A percentile compares a stretch with the other conserved stretches of the same genome.
Conservation (phyloP, 169 alveolate species). For the Plasmodium vivax region DNA sequence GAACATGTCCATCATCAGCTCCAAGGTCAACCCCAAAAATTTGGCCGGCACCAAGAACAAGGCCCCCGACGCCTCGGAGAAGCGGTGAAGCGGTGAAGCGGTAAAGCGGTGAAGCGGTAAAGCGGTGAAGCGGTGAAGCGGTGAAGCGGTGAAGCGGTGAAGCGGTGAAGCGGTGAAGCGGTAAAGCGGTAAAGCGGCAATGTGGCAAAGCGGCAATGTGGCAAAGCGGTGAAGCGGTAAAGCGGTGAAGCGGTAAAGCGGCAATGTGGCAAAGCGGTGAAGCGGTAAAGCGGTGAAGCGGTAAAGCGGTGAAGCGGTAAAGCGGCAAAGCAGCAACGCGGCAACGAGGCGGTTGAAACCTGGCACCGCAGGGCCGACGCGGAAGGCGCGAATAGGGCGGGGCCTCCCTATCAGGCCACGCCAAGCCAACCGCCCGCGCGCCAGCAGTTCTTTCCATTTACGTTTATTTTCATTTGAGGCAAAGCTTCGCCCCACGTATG, state of each 20-base stretch:
- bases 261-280: too few species aligned
- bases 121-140: too few species aligned
- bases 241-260: not conserved
- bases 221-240: not conserved
- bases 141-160: too few species aligned
- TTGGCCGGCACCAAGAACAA: conserved; percentile 53
- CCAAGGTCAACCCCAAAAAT: conserved; percentile 45
- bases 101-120: not conserved
- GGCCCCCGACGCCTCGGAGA: not conserved
- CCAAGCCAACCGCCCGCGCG: not conserved
- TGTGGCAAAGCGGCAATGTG: too few species aligned
- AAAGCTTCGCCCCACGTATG: not conserved
- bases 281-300: too few species aligned
- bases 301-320: too few species aligned
- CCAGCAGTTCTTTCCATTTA: not conserved
- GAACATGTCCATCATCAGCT: conserved; percentile 61
- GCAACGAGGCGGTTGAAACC: not conserved
- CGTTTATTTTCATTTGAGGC: not conserved
- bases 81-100: not conserved
- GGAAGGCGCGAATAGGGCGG: not conserved
- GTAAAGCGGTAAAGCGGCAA: too few species aligned
- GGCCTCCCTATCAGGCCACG: not conserved
- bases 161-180: too few species aligned
- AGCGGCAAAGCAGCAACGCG: too few species aligned
- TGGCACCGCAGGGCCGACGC: not conserved